These are phyloP conservation scores for Suhomyces chickasaworum DNA, from an alignment of 1,139 yeast species.

Conservation along the genomic window DNA sequence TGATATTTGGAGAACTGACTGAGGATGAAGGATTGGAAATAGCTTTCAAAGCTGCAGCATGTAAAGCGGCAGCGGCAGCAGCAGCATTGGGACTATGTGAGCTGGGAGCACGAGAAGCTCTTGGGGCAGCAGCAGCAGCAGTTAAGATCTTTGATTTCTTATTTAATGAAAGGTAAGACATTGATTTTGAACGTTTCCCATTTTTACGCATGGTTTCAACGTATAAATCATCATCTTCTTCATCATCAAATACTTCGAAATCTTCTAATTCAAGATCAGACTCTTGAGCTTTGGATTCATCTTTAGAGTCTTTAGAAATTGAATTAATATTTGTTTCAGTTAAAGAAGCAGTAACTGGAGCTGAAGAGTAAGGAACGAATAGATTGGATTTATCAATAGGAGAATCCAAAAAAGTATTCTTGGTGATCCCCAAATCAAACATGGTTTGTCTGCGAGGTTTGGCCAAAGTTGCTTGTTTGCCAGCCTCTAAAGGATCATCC, in stretches of 20 bases:
- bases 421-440: conserved; percentile 49
- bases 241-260: conserved; percentile 47
- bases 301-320: conserved; percentile 5
- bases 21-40: conserved; percentile 36
- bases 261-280: conserved; percentile 44
- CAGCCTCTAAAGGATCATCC: conserved; percentile 31
- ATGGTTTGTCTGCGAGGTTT: conserved; percentile 52
- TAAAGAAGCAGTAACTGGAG: conserved; percentile 75
- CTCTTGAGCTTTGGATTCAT: conserved; percentile 18
- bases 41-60: conserved; percentile 67
- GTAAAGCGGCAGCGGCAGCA: conserved; percentile 73
- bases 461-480: conserved; percentile 24
- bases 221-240: conserved; percentile 29
- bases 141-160: conserved; percentile 60
- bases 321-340: conserved; percentile 19
- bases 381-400: conserved; percentile 55
- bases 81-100: conserved; percentile 63
- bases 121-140: conserved; percentile 84
- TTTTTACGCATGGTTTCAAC: conserved; percentile 37
- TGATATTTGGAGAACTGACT: conserved; percentile 26
- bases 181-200: conserved; percentile 64
- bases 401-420: conserved; percentile 51
- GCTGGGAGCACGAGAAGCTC: conserved; percentile 64
- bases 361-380: conserved; percentile 69
- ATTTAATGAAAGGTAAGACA: conserved; percentile 52